Evolutionary conservation across 2,329 filamentous ascomycete genomes (phyloP).

Genomic region (Cercospora sp.): DNA sequence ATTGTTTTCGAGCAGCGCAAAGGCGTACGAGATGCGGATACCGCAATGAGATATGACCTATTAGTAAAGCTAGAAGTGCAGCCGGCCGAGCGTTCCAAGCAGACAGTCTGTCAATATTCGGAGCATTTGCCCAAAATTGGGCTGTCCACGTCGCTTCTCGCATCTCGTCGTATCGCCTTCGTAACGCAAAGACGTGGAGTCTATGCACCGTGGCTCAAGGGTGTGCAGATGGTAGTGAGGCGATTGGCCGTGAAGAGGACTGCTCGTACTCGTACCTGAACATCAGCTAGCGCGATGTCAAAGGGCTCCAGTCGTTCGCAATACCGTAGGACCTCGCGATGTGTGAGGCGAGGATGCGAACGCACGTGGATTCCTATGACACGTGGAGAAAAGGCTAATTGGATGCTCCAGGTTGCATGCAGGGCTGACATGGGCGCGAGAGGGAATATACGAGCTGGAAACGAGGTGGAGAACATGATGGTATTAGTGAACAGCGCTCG

Average conservation of each 20-base stretch:
- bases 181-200: not conserved
- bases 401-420: not conserved
- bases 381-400: not conserved
- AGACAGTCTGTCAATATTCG: not conserved
- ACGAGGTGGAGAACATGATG: not conserved
- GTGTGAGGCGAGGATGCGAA: not conserved
- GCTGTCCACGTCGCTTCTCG: not conserved
- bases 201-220: not conserved
- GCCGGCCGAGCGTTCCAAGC: not conserved
- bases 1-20: not conserved
- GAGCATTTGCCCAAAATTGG: not conserved
- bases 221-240: not conserved
- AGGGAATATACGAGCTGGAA: slow-evolving; percentile 1
- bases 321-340: not conserved
- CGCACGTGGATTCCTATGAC: not conserved
- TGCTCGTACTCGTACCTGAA: slow-evolving; percentile 12
- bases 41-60: not conserved
- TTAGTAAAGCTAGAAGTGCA: not conserved
- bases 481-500: not conserved
- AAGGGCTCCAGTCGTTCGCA: not conserved
- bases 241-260: not conserved
- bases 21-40: not conserved
- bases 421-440: not conserved
- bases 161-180: not conserved
- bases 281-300: slow-evolving; percentile 6